Evolutionary conservation across 345 rosid genomes (phyloP).

Genomic region (Alliaria petiolata): DNA sequence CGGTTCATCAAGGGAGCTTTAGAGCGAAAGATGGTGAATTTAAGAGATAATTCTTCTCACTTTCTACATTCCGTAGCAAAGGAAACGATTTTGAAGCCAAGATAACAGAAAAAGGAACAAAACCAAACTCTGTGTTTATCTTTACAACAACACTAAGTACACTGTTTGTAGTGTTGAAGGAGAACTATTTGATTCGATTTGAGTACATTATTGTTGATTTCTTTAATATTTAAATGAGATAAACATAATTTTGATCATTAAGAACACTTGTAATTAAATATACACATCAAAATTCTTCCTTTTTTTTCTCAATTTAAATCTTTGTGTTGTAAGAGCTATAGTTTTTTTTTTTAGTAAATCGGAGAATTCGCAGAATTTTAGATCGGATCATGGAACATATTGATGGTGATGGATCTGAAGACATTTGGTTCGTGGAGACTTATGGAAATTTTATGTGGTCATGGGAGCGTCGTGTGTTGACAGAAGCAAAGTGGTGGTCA

Average conservation of each 20-base stretch:
- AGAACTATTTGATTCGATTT: background rate
- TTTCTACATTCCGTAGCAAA: conserved; percentile 33
- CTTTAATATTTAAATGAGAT: background rate
- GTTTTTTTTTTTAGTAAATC: no score
- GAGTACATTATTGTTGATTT: background rate
- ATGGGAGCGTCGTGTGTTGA: no score
- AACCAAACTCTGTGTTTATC: background rate
- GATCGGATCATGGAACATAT: no score
- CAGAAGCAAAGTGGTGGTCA: no score
- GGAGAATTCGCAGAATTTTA: no score
- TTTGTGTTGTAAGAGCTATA: no score
- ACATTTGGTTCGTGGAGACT: no score
- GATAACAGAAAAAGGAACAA: background rate
- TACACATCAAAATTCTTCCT: background rate
- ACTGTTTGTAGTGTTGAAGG: background rate
- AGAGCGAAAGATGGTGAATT: conserved; percentile 68
- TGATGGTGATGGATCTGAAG: no score
- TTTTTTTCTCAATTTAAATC: no score
- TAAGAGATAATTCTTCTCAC: conserved; percentile 38
- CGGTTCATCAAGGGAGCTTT: conserved; percentile 77
- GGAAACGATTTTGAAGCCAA: conserved; percentile 32
- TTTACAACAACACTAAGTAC: conserved; percentile 12
- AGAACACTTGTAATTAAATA: background rate
- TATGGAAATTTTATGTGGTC: no score
- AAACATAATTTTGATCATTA: background rate